These are phyloP conservation scores for Colletotrichum liaoningense DNA, from an alignment of 2,329 filamentous ascomycete genomes.

Conservation along the genomic window DNA sequence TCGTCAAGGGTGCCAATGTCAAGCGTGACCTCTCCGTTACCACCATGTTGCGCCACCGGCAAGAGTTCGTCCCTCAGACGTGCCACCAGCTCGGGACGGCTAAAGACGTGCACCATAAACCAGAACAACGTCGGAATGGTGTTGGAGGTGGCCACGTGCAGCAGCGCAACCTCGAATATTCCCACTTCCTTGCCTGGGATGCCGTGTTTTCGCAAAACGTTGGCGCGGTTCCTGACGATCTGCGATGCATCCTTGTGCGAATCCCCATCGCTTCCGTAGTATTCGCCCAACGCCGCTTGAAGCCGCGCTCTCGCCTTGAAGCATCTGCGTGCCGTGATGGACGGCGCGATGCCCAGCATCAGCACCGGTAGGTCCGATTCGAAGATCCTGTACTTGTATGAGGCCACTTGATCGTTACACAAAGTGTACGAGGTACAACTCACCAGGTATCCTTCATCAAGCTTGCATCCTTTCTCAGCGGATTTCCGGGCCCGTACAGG, in stretches of 20 bases:
- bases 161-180: constrained; percentile 44
- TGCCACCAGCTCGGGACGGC: constrained; percentile 40
- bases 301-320: constrained; percentile 42
- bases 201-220: constrained; percentile 42
- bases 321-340: constrained; percentile 44
- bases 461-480: constrained; percentile 46
- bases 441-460: constrained; percentile 49
- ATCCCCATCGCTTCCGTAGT: constrained; percentile 45
- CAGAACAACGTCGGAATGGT: constrained; percentile 52
- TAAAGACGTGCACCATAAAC: constrained; percentile 45
- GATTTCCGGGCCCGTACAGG: constrained; percentile 57
- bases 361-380: constrained; percentile 6
- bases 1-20: constrained; percentile 50
- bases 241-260: constrained; percentile 41
- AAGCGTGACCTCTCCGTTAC: constrained; percentile 41
- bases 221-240: constrained; percentile 44
- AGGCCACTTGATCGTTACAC: not conserved
- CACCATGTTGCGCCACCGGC: constrained; percentile 25
- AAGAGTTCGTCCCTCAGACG: constrained; percentile 43
- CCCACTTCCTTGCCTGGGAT: constrained; percentile 43
- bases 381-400: constrained; percentile 1
- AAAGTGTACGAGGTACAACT: not conserved
- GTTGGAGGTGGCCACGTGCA: constrained; percentile 46
- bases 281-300: constrained; percentile 43
- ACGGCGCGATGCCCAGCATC: constrained; percentile 44